These are phyloP conservation scores for Simmondsia chinensis DNA, from an alignment of 148 eudicot species.

Conservation along the genomic window DNA sequence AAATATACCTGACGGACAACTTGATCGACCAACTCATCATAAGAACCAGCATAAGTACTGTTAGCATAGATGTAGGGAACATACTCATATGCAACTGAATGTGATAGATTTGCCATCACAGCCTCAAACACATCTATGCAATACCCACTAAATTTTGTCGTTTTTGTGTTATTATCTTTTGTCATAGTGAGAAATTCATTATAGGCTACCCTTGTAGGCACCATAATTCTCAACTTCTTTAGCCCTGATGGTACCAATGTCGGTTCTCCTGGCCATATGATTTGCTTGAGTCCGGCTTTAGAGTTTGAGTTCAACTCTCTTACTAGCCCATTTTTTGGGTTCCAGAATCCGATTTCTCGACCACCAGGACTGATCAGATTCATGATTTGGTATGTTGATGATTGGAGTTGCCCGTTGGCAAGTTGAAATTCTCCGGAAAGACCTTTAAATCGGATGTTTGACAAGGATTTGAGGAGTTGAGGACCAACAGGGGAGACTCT, in stretches of 20 bases:
- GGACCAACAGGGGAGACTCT: slow-evolving; percentile 18
- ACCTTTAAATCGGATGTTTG: slow-evolving; percentile 14
- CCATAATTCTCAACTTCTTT: slow-evolving; percentile 30
- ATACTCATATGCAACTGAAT: slow-evolving; percentile 20
- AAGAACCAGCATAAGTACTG: slow-evolving; percentile 12
- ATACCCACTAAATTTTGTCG: slow-evolving; percentile 22
- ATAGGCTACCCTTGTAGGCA: slow-evolving; percentile 25
- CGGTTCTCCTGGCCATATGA: slow-evolving; percentile 18
- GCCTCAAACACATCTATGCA: slow-evolving; percentile 43
- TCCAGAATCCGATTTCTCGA: slow-evolving; percentile 22
- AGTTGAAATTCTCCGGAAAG: slow-evolving; percentile 18
- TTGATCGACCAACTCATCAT: slow-evolving; percentile 30
- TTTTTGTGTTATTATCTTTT: slow-evolving; percentile 9
- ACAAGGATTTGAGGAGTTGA: slow-evolving; percentile 13
- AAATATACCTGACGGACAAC: slow-evolving; percentile 30
- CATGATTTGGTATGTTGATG: slow-evolving; percentile 14
- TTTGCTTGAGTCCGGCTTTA: background rate
- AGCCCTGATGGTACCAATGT: slow-evolving; percentile 14
- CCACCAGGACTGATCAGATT: slow-evolving; percentile 14
- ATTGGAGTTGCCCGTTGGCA: slow-evolving; percentile 10
- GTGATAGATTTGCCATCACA: slow-evolving; percentile 22
- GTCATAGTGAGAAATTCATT: slow-evolving; percentile 28
- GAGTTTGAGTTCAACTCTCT: slow-evolving; percentile 1
- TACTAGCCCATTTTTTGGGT: slow-evolving; percentile 2
- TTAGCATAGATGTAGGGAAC: slow-evolving; percentile 19